These are phyloP conservation scores for Calonectria hongkongensis DNA, from an alignment of 2,329 filamentous ascomycete species.

Conservation along the genomic window DNA sequence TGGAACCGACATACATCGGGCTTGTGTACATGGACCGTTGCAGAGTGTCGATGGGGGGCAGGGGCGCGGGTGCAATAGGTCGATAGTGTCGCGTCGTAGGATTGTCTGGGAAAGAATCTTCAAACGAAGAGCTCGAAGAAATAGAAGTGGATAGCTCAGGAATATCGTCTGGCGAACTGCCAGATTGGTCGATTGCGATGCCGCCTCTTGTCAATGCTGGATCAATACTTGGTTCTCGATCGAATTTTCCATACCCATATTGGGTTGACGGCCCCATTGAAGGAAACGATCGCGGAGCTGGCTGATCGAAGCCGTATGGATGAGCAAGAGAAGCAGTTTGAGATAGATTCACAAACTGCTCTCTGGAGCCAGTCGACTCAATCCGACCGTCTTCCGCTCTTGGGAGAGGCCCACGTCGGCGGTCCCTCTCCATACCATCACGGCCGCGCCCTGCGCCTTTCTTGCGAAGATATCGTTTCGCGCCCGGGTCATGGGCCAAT, in stretches of 20 bases:
- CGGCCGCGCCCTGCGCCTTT: slow-evolving; percentile 15
- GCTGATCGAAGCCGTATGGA: not conserved
- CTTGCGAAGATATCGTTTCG: slow-evolving; percentile 32
- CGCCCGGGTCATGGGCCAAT: slow-evolving; percentile 21
- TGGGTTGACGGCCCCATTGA: not conserved
- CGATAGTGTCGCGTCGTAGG: slow-evolving; percentile 6
- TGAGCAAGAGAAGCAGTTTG: not conserved
- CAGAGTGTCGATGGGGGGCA: not conserved
- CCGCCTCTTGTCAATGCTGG: slow-evolving; percentile 7
- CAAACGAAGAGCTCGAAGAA: slow-evolving; percentile 24
- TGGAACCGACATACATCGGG: not conserved
- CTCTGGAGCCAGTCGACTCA: not conserved
- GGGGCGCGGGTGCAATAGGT: slow-evolving; percentile 25
- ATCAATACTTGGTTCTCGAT: slow-evolving; percentile 17
- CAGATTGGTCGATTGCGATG: not conserved
- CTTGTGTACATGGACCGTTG: not conserved
- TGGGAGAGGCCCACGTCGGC: not conserved
- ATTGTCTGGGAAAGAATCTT: not conserved
- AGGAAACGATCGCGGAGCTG: not conserved
- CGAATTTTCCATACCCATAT: not conserved
- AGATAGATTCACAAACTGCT: not conserved
- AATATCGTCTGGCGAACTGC: not conserved
- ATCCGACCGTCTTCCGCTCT: not conserved
- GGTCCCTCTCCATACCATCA: slow-evolving; percentile 2
- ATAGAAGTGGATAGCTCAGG: slow-evolving; percentile 10